Percentiles rank a stretch among this genome's conserved stretches.
These are phyloP conservation scores for Diplodia intermedia DNA, from an alignment of 2,329 filamentous ascomycete genomes.

Conservation along the genomic window DNA sequence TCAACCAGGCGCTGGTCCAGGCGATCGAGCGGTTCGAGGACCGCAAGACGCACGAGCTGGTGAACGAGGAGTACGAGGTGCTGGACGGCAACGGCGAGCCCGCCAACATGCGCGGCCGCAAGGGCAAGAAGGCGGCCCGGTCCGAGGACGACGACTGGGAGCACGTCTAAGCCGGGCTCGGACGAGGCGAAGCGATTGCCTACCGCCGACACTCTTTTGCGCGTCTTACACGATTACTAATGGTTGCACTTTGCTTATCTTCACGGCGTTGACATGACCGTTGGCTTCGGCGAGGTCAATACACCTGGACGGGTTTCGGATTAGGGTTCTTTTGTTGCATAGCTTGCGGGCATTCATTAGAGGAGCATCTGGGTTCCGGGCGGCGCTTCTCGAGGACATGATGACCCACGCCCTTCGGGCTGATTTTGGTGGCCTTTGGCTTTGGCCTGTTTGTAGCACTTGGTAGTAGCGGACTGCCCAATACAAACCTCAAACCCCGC, in stretches of 20 bases:
- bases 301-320: slow-evolving; percentile 10
- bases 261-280: slow-evolving; percentile 14
- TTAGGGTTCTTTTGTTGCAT: slow-evolving; percentile 21
- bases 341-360: slow-evolving; percentile 33
- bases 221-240: slow-evolving; percentile 23
- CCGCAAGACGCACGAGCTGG: slow-evolving; percentile 65
- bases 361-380: slow-evolving; percentile 32
- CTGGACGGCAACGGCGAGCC: slow-evolving; percentile 53
- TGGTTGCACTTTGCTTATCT: slow-evolving; percentile 5
- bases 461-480: slow-evolving; percentile 9
- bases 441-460: slow-evolving; percentile 15
- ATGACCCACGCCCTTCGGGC: slow-evolving; percentile 20
- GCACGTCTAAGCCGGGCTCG: slow-evolving; percentile 44
- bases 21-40: slow-evolving; percentile 67
- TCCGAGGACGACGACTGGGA: slow-evolving; percentile 51
- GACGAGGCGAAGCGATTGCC: background rate
- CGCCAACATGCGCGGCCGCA: slow-evolving; percentile 39
- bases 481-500: slow-evolving; percentile 27
- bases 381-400: slow-evolving; percentile 34
- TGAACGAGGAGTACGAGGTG: slow-evolving; percentile 66
- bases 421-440: slow-evolving; percentile 18
- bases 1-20: slow-evolving; percentile 63
- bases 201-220: slow-evolving; percentile 28
- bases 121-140: slow-evolving; percentile 39
- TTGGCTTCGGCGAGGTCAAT: background rate